Conservation (phyloP, 805 yeast genomes). For the Blastobotrys peoriensis region DNA sequence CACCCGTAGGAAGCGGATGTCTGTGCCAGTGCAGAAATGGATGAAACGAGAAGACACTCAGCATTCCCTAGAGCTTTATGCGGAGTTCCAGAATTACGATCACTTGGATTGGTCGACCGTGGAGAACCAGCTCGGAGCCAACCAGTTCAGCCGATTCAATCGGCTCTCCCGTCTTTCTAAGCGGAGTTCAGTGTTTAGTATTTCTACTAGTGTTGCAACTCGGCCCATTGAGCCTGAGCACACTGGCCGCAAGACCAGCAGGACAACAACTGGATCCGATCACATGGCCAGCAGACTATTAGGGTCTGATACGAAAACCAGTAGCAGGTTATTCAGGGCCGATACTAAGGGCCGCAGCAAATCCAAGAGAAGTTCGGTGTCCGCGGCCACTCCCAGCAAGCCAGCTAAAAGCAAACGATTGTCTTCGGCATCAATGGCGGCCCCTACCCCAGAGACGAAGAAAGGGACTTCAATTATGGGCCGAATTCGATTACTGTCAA, state of each 20-base stretch:
- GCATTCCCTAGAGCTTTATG: background rate
- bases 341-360: too few relatives aligned
- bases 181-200: background rate
- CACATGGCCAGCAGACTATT: too few relatives aligned
- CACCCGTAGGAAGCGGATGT: background rate
- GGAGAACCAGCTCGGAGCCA: background rate
- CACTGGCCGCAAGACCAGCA: too few relatives aligned
- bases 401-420: too few relatives aligned
- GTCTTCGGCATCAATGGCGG: too few relatives aligned
- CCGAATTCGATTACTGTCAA: background rate
- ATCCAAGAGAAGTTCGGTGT: too few relatives aligned
- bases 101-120: background rate
- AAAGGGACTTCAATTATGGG: too few relatives aligned
- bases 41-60: background rate
- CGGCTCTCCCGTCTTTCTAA: background rate
- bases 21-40: background rate
- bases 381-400: too few relatives aligned
- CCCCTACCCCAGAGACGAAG: too few relatives aligned
- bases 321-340: too few relatives aligned
- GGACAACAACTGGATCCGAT: too few relatives aligned
- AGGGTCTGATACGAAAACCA: too few relatives aligned
- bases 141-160: background rate
- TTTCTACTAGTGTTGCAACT: background rate
- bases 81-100: background rate
- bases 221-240: background rate